A percentile compares a stretch with the other conserved stretches of the same genome.
phyloP scores from a whole-genome alignment of 805 yeast genomes.

The Yamadazyma sp. region DNA sequence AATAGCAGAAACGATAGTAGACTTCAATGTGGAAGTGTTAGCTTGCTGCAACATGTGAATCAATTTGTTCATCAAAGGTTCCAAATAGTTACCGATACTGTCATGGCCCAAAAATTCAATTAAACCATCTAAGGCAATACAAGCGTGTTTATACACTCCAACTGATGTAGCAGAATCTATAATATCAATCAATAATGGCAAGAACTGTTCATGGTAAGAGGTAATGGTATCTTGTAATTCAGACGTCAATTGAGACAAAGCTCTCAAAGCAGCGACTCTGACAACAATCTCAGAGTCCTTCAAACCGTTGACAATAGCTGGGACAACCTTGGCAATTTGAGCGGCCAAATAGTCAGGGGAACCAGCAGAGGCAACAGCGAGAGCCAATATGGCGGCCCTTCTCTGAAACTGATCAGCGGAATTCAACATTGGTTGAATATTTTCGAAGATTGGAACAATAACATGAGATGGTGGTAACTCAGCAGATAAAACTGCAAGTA shows the following conservation, averaged over 20 bases:
- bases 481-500: conserved; percentile 73
- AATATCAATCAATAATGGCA: conserved; percentile 83
- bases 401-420: conserved; percentile 72
- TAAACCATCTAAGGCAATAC: conserved; percentile 86
- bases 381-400: conserved; percentile 80
- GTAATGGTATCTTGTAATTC: conserved; percentile 86
- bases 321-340: conserved; percentile 71
- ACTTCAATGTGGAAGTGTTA: conserved; percentile 68
- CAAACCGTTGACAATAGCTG: conserved; percentile 71
- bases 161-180: conserved; percentile 84
- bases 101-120: conserved; percentile 89
- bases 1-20: conserved; percentile 88
- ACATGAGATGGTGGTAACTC: conserved; percentile 94
- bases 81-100: conserved; percentile 76
- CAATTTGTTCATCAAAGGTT: conserved; percentile 86
- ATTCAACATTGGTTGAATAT: conserved; percentile 51
- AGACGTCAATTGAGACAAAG: conserved; percentile 72
- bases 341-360: conserved; percentile 89
- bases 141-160: conserved; percentile 85
- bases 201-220: conserved; percentile 73
- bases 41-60: conserved; percentile 80
- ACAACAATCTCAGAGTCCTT: conserved; percentile 74
- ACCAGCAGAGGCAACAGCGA: conserved; percentile 84
- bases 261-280: conserved; percentile 80
- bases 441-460: conserved; percentile 72